Evolutionary conservation across 768 basidiomycete species (phyloP), one percentile per base, ranked within the genome.

Genomic region (Austroboletus festivus): DNA sequence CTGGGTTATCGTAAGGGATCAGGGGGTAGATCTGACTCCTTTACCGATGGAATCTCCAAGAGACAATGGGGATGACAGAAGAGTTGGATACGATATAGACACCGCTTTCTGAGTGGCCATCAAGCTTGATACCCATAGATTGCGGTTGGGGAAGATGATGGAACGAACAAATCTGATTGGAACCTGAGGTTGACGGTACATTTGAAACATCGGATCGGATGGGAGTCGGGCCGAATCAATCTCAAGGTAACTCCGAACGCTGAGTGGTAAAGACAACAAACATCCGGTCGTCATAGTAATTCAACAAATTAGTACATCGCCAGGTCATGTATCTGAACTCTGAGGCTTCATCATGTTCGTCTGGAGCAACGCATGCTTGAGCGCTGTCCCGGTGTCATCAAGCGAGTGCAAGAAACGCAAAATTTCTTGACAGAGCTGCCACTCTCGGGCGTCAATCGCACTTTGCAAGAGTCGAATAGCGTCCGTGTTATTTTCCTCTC

Each of bases 321-420:
- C 10, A 4, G 6, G 31, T 16, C 28, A 28, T 38, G 31, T 33
- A 4, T 46, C 39, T 18, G 31, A 54, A 18, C 51, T 33, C n/a
- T n/a, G n/a, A n/a, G 28, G 5, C 28, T 21, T 54, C 54, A 9
- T 42, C 50, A 81, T 59, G 43, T 73, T 71, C n/a, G 79, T 74
- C 55, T 82, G 74, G 9, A 65, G 66, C 44, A 91, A 66, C 2
- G 85, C 89, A 51, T 76, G 72, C 46, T 74, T 75, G 47, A 93
- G 73, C 4, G 84, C 85, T 15, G 67, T 67, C 26, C 94, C 95
- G 0, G 83, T 82, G 35, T 93, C 89, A 63, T 97, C 95, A 42
- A 95, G 87, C 2, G 89, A 93, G 63, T 87, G 89, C 41, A 98
- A 67, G 70, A 99, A 99, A 18, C 95, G 83, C 15, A 97, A 71